Conservation (phyloP, 1,139 yeast species). For the Yarrowia galli region DNA sequence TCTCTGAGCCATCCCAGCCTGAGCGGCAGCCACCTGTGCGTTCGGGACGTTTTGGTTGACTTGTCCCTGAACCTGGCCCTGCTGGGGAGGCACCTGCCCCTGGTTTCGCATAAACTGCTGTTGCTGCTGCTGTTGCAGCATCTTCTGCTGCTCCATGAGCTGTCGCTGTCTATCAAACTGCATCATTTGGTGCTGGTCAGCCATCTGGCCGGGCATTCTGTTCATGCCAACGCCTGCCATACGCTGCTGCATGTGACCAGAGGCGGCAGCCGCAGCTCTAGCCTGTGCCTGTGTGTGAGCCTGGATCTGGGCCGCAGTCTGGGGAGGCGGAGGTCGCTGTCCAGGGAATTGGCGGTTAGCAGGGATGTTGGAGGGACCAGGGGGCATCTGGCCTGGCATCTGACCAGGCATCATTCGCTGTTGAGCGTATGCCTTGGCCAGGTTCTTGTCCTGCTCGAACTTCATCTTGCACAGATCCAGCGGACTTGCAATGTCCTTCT, state of each 20-base stretch:
- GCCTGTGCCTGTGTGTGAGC: slow-evolving; percentile 45
- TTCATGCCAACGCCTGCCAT: slow-evolving; percentile 44
- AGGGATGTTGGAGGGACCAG: slow-evolving; percentile 33
- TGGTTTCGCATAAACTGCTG: slow-evolving; percentile 41
- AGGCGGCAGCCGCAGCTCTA: slow-evolving; percentile 45
- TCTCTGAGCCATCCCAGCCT: slow-evolving; percentile 43
- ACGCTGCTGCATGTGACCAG: slow-evolving; percentile 35
- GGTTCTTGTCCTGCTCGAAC: slow-evolving; percentile 82
- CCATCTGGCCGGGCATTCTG: slow-evolving; percentile 42
- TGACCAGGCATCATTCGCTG: slow-evolving; percentile 49
- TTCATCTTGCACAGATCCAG: slow-evolving; percentile 81
- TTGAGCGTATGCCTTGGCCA: slow-evolving; percentile 72
- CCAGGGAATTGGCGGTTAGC: slow-evolving; percentile 37
- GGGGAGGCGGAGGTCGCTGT: slow-evolving; percentile 29
- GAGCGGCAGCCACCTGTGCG: slow-evolving; percentile 42
- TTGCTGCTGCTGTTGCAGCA: slow-evolving; percentile 42
- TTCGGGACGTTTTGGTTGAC: slow-evolving; percentile 39
- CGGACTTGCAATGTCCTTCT: slow-evolving; percentile 67
- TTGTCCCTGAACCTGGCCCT: slow-evolving; percentile 40
- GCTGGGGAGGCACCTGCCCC: slow-evolving; percentile 46
- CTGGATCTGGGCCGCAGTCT: slow-evolving; percentile 44
- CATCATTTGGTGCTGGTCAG: slow-evolving; percentile 43
- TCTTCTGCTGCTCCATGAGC: slow-evolving; percentile 40
- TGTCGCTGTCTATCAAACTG: slow-evolving; percentile 40
- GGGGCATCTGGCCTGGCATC: slow-evolving; percentile 26